Conservation (phyloP, 2,329 filamentous ascomycete genomes). For the Fusarium irregulare region DNA sequence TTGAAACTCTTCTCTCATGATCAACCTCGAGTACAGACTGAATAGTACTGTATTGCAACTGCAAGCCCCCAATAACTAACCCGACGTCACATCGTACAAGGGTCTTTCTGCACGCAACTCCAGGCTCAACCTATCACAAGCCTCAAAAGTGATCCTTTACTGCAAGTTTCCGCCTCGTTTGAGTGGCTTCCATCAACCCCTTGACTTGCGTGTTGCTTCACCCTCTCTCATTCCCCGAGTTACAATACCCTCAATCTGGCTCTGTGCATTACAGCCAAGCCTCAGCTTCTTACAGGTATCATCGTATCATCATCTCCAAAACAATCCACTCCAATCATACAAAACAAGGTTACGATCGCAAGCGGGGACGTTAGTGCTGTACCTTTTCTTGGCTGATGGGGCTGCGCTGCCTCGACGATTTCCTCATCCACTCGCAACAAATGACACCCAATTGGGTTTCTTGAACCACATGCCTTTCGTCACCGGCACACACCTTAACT, state of each 20-base stretch:
- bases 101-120: constrained; percentile 22
- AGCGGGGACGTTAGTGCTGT: constrained; percentile 32
- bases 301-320: constrained; percentile 6
- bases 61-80: constrained; percentile 15
- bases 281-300: constrained; percentile 12
- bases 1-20: constrained; percentile 15
- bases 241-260: constrained; percentile 4
- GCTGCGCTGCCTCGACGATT: constrained; percentile 32
- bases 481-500: constrained; percentile 21
- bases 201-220: constrained; percentile 20
- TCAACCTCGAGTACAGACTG: neutral
- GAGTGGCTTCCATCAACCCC: constrained; percentile 8
- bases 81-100: constrained; percentile 38
- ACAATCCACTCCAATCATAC: neutral
- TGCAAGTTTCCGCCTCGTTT: constrained; percentile 24
- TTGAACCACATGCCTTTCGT: constrained; percentile 34
- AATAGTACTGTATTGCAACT: neutral
- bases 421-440: constrained; percentile 29
- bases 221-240: neutral
- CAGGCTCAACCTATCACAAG: constrained; percentile 31
- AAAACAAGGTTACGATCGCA: constrained; percentile 19
- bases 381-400: constrained; percentile 26
- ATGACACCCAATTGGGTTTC: constrained; percentile 34
- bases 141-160: constrained; percentile 15
- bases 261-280: constrained; percentile 27